Evolutionary conservation across 2,329 filamentous ascomycete genomes (phyloP), one percentile per base, ranked within the genome.

Genomic region (Fusarium verrucosum): DNA sequence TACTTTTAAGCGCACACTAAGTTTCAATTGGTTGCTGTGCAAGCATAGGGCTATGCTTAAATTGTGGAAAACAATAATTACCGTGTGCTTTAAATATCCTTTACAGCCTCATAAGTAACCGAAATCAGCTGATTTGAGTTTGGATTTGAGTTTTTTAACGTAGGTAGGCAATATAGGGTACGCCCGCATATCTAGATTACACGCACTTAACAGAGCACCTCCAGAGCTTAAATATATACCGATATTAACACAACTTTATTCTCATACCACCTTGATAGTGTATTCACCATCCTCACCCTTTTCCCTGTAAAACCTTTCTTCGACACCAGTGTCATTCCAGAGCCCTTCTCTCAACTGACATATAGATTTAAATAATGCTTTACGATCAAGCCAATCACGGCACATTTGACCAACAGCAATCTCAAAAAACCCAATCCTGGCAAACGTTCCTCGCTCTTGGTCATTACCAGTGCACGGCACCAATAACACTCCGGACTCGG

Each of bases 111-210:
- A n/a, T n/a, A n/a, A n/a, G n/a, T n/a, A n/a, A n/a, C n/a, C 3
- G 17, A 17, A 10, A 4, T 9, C 20, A 19, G 16, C 28, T 8
- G 5, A 14, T n/a, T n/a, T n/a, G n/a, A n/a, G n/a, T n/a, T n/a
- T n/a, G n/a, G n/a, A n/a, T n/a, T n/a, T n/a, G n/a, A n/a, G 10
- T 23, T 23, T 8, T 1, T 3, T 4, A 2, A 16, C 14, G 3
- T 1, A 6, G 4, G 5, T 17, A 10, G 7, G 2, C 4, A 10
- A 10, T 9, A 8, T 5, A 1, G 1, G 8, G 5, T 14, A 9
- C 1, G 3, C 3, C 16, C 13, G 10, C 0, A 1, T 6, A 9
- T 36, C 0, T 5, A 1, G 1, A 10, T 52, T 37, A 4, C 5
- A 11, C n/a, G 5, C 4, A 13, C 9, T 25, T 2, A 23, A 3